phyloP scores from a whole-genome alignment of 2,329 filamentous ascomycete species.

The Verticillium dahliae region DNA sequence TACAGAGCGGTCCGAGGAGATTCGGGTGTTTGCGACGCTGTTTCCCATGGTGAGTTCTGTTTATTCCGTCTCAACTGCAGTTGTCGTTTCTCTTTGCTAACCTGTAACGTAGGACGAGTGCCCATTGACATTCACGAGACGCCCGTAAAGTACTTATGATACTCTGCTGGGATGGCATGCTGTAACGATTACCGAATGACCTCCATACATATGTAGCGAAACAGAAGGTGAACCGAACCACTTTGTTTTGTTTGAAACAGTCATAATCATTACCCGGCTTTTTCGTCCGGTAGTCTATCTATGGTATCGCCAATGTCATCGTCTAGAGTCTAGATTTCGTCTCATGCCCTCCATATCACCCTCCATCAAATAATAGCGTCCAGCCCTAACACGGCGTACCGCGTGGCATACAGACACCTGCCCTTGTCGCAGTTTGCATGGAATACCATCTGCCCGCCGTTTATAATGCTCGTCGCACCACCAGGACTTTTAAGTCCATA shows the following conservation, averaged over 20 bases:
- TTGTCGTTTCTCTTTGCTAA: constrained; percentile 4
- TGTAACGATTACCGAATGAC: neutral
- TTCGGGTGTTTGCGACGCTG: constrained; percentile 40
- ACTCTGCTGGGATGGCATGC: no score
- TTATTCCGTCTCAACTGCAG: neutral
- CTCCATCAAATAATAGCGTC: neutral
- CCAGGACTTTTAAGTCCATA: constrained; percentile 32
- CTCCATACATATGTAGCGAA: no score
- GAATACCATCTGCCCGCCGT: constrained; percentile 25
- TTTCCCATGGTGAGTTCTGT: constrained; percentile 37
- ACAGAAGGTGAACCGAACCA: no score
- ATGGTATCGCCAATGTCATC: neutral
- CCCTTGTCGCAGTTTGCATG: constrained; percentile 27
- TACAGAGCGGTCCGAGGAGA: constrained; percentile 40
- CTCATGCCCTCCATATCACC: neutral
- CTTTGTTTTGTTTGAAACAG: neutral
- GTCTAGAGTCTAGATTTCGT: neutral
- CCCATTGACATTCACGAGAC: constrained; percentile 26
- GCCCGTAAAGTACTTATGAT: constrained; percentile 5
- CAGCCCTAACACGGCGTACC: neutral
- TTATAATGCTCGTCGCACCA: constrained; percentile 26
- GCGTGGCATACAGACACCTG: constrained; percentile 28
- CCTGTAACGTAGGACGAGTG: constrained; percentile 23
- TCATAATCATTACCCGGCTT: neutral
- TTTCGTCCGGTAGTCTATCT: neutral